Percentiles rank a stretch among this genome's conserved stretches.
Conservation (phyloP, 176 grass and related monocot genomes). For the Chrysopogon serrulatus region DNA sequence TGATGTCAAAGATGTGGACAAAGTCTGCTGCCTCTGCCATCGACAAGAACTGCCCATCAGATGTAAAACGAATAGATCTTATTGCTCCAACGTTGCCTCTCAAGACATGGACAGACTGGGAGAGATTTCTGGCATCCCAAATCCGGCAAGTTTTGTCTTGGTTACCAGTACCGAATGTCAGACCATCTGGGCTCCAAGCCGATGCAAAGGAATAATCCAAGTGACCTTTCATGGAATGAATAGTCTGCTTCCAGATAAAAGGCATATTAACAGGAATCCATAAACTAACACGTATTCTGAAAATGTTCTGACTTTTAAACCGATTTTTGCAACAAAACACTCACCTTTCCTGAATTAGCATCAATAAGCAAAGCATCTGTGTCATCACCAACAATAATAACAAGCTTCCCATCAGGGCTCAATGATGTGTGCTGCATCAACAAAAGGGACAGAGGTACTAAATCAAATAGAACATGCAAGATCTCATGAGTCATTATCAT, state of each 20-base stretch:
- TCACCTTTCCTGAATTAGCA: slow-evolving; percentile 86
- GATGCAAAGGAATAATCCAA: slow-evolving; percentile 86
- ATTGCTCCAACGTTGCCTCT: slow-evolving; percentile 73
- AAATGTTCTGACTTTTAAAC: not conserved
- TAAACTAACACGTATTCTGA: not conserved
- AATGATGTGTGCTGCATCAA: slow-evolving; percentile 77
- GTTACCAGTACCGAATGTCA: slow-evolving; percentile 77
- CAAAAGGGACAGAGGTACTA: not conserved
- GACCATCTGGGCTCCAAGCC: slow-evolving; percentile 75
- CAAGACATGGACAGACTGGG: slow-evolving; percentile 50
- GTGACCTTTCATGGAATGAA: slow-evolving; percentile 64
- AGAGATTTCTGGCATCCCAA: slow-evolving; percentile 80
- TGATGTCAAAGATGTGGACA: slow-evolving; percentile 68
- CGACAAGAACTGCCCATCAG: slow-evolving; percentile 66
- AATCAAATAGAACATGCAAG: not conserved
- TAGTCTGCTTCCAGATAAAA: slow-evolving; percentile 45
- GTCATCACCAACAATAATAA: slow-evolving; percentile 65
- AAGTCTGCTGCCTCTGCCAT: slow-evolving; percentile 84
- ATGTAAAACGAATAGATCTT: slow-evolving; percentile 72
- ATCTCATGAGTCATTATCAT: not conserved
- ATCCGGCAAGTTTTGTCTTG: slow-evolving; percentile 89
- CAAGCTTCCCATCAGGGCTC: slow-evolving; percentile 72
- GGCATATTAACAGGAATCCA: slow-evolving; percentile 6
- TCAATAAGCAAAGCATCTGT: slow-evolving; percentile 71
- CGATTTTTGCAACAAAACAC: slow-evolving; percentile 3